These are phyloP conservation scores for Penicillium chermesinum DNA, from an alignment of 495 filamentous ascomycete genomes.

Conservation along the genomic window DNA sequence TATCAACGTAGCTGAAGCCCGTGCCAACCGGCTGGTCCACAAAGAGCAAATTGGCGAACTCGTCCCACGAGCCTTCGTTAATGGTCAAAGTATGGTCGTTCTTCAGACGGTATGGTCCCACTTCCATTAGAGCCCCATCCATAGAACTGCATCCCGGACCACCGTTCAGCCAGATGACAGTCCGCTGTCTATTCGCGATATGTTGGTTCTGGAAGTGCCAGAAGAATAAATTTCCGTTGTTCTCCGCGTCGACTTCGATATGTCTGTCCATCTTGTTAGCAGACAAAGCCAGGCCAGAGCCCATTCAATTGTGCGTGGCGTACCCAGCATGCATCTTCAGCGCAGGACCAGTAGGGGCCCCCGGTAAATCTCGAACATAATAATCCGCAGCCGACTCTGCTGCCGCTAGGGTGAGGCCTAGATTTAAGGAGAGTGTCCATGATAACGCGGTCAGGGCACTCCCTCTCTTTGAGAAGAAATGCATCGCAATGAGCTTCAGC, in stretches of 20 bases:
- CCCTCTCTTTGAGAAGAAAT: slow-evolving; percentile 6
- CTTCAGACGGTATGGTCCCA: slow-evolving; percentile 86
- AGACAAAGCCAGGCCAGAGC: not conserved
- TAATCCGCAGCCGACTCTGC: slow-evolving; percentile 77
- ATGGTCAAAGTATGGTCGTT: slow-evolving; percentile 68
- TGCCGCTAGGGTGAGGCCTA: slow-evolving; percentile 21
- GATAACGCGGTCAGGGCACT: slow-evolving; percentile 19
- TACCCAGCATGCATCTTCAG: slow-evolving; percentile 98
- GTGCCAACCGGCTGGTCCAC: slow-evolving; percentile 96
- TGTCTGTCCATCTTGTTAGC: slow-evolving; percentile 58
- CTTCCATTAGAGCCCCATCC: slow-evolving; percentile 96
- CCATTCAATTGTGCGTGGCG: slow-evolving; percentile 22
- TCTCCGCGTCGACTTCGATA: slow-evolving; percentile 76
- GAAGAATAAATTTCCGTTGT: slow-evolving; percentile 94
- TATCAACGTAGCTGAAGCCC: slow-evolving; percentile 91
- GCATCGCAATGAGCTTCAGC: slow-evolving; percentile 17
- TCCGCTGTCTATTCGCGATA: slow-evolving; percentile 86
- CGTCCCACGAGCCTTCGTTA: slow-evolving; percentile 92
- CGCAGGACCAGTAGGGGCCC: slow-evolving; percentile 72
- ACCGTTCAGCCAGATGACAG: slow-evolving; percentile 95
- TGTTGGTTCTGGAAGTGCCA: slow-evolving; percentile 96
- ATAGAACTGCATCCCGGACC: slow-evolving; percentile 95
- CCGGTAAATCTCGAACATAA: slow-evolving; percentile 78
- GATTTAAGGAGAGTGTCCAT: slow-evolving; percentile 24
- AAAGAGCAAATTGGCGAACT: slow-evolving; percentile 94